phyloP scores from a whole-genome alignment of 139 green algal genomes.

The Micromonas commoda region DNA sequence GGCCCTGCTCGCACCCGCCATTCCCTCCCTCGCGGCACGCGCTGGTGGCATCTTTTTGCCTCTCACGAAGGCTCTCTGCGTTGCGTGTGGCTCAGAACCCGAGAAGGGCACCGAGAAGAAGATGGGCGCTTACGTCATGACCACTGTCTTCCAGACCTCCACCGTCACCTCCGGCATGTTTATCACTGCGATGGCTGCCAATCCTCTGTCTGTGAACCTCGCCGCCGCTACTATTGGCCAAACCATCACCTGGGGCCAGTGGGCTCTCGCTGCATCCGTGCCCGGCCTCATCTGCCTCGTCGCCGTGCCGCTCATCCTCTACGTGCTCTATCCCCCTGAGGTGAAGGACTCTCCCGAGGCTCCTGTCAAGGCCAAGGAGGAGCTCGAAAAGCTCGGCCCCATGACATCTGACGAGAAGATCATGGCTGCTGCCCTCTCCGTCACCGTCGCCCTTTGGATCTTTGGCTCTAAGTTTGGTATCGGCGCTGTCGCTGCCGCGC shows the following conservation, averaged over 20 bases:
- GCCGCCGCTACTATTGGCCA: slow-evolving; percentile 65
- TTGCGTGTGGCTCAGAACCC: slow-evolving; percentile 85
- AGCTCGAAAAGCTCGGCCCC: slow-evolving; percentile 90
- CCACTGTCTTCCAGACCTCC: slow-evolving; percentile 87
- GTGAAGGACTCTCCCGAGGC: slow-evolving; percentile 94
- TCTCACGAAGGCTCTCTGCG: slow-evolving; percentile 75
- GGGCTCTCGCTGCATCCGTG: slow-evolving; percentile 84
- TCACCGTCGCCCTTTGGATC: slow-evolving; percentile 85
- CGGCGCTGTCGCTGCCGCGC: slow-evolving; percentile 88
- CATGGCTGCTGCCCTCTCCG: slow-evolving; percentile 71
- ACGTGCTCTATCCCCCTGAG: slow-evolving; percentile 90
- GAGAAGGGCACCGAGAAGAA: slow-evolving; percentile 87
- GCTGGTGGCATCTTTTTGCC: slow-evolving; percentile 98
- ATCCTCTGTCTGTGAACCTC: slow-evolving; percentile 94
- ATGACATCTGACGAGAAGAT: slow-evolving; percentile 93
- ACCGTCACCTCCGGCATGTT: slow-evolving; percentile 94
- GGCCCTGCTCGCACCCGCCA: slow-evolving; percentile 92
- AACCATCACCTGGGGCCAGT: slow-evolving; percentile 89
- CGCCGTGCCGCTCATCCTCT: slow-evolving; percentile 83
- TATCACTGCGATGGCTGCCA: slow-evolving; percentile 99
- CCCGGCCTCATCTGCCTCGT: slow-evolving; percentile 79
- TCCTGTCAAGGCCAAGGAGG: slow-evolving; percentile 70
- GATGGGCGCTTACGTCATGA: slow-evolving; percentile 97
- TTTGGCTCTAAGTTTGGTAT: slow-evolving; percentile 79
- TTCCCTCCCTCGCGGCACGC: slow-evolving; percentile 89